Base-by-base conservation (phyloP, 179 eudicot genomes). In the Spinacia oleracea region DNA sequence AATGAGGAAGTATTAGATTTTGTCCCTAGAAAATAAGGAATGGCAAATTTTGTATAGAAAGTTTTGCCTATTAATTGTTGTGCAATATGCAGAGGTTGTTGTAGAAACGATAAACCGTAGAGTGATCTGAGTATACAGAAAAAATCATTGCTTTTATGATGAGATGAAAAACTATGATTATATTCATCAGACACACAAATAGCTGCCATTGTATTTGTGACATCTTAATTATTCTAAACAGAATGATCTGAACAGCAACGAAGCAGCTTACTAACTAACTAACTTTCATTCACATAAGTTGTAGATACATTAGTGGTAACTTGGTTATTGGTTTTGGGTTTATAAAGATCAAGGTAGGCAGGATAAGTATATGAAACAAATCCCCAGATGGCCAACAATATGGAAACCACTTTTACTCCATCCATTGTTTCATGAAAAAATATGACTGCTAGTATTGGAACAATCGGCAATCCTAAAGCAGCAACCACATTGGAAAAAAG, bases 381-480 rank as follows among this genome's bases (percentile, higher is more conserved):
- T 4, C 91, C 93, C 91, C 93, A 90, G 38, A 89, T 7, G 23
- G 93, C 91, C 81, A 89, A 77, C 62, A 89, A 18, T 85, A 90
- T 74, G 20, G 91, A 82, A 8, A 89, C 70, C 14, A 80, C 81
- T 80, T 89, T 89, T 11, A 84, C 63, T 25, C 91, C 90, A 70
- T 80, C 79, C 93, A 90, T 87, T 45, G 72, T 60, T 18, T 90
- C 93, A 16, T 81, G 87, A 50, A 88, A 88, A 63, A 90, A 76
- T 31, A 85, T 23, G 34, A 84, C 89, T 5, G 91, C 89, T 3
- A 83, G 72, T 34, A 88, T 82, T 1, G 93, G 90, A 64, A 81
- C 80, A 40, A 90, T 72, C 0, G 91, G 93, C 77, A 88, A 45
- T 18, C 88, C 90, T 1, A 85, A 29, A 38, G 89, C 84, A 27